A percentile compares a stretch with the other conserved stretches of the same genome.
Conservation (phyloP, 2,329 filamentous ascomycete species). For the Diaporthe velutina region DNA sequence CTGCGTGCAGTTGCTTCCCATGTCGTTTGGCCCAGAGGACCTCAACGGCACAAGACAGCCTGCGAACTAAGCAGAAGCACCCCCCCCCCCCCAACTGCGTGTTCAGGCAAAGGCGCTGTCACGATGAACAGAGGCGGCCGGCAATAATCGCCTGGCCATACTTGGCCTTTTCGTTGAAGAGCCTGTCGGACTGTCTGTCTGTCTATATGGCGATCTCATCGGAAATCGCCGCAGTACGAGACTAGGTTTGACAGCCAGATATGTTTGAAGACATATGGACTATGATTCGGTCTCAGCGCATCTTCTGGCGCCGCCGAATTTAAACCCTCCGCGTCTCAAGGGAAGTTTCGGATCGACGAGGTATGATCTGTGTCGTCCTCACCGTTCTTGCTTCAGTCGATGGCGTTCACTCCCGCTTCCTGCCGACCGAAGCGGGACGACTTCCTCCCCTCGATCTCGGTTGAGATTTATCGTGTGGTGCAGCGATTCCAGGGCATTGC, state of each 20-base stretch:
- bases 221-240: neutral
- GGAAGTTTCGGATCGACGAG: neutral
- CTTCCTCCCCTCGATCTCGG: neutral
- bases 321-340: neutral
- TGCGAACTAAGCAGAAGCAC: neutral
- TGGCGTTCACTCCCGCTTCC: neutral
- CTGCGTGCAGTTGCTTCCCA: constrained; percentile 69
- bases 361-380: neutral
- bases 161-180: neutral
- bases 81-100: too few relatives aligned
- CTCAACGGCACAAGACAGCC: constrained; percentile 31
- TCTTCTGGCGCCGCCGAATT: neutral
- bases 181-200: neutral
- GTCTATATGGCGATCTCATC: neutral
- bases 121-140: neutral
- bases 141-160: neutral
- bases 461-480: neutral
- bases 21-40: constrained; percentile 45
- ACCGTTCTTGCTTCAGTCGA: too few relatives aligned
- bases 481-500: neutral
- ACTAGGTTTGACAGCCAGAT: neutral
- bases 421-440: neutral
- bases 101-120: neutral
- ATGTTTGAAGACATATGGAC: neutral
- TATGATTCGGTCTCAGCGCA: too few relatives aligned